Evolutionary conservation across 1,284 basidiomycete species (phyloP), one percentile per base, ranked within the genome.

Genomic region (Sutorius eximius): DNA sequence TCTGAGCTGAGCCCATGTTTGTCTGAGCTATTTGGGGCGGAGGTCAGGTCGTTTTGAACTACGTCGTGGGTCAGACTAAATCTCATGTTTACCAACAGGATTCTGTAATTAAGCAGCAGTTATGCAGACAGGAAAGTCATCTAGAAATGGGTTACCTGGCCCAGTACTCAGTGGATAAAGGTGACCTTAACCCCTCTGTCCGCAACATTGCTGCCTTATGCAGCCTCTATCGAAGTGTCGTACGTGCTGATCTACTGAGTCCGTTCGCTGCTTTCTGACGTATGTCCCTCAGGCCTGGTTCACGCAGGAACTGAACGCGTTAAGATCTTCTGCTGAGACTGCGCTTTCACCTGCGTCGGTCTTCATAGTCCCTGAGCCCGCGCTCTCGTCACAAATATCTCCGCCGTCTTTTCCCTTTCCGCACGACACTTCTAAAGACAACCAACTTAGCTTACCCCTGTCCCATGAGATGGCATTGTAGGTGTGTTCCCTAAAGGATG

Each of bases 381-480:
- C 78, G 13, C 61, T 73, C 16, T 79, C 82, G 7, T 79, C 84
- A 7, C 78, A 76, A 49, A 79, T 80, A 5, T 76, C 80, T 8
- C 78, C 80, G 9, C 58, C 71, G 6, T 59, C 80, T 51, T 65
- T 73, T 5, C 64, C 76, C 5, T 57, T 71, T 13, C 58, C 71
- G 12, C 62, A 75, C 3, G 70, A 75, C 6, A 30, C 24, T n/a
- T 53, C 55, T 32, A 46, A 56, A 37, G 59, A 59, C 27, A 81
- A 83, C 24, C 75, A 79, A 34, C 75, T 93, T 32, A 79, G 76
- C 49, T 77, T 97, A 16, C 91, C 93, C 1, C 75, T 97, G 36
- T 93, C 93, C 0, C 77, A 77, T 41, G 94, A 94, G 56, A 96
- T 95, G 93, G 79, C 86, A 7, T 70, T 93, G 93, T 94, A 62